These are phyloP conservation scores for Salpingoeca rosetta DNA, from an alignment of 78 protist species.

Conservation along the genomic window DNA sequence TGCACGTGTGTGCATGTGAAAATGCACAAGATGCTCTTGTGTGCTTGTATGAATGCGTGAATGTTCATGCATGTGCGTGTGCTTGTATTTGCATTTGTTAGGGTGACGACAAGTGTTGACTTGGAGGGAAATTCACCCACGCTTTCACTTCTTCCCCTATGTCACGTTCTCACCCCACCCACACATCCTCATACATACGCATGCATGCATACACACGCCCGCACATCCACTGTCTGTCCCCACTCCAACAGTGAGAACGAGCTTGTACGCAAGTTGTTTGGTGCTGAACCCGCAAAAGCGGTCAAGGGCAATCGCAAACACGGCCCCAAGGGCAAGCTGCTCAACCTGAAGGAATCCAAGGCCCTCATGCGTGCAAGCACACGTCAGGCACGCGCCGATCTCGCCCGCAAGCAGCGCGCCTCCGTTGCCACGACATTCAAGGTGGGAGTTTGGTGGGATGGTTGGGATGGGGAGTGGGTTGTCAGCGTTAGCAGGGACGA, in stretches of 20 bases:
- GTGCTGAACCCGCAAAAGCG: neutral
- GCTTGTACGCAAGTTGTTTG: conserved; percentile 1
- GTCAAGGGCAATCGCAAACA: neutral
- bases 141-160: too few species aligned
- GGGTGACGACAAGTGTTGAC: neutral
- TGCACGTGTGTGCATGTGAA: conserved; percentile 11
- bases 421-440: neutral
- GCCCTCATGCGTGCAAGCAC: neutral
- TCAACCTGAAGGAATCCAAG: neutral
- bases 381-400: neutral
- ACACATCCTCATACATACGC: too few species aligned
- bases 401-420: neutral
- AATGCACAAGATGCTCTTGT: conserved; percentile 7
- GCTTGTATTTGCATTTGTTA: too few species aligned
- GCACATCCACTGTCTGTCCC: too few species aligned
- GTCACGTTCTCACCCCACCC: too few species aligned
- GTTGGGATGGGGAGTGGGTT: too few species aligned
- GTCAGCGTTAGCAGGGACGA: too few species aligned
- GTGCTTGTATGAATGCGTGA: too few species aligned
- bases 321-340: neutral
- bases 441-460: too few species aligned
- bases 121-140: conserved; percentile 18
- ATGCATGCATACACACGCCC: too few species aligned
- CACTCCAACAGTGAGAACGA: neutral
- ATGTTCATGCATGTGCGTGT: too few species aligned